Evolutionary conservation across 2,329 filamentous ascomycete species (phyloP).

Genomic region (Fusarium tupiense): DNA sequence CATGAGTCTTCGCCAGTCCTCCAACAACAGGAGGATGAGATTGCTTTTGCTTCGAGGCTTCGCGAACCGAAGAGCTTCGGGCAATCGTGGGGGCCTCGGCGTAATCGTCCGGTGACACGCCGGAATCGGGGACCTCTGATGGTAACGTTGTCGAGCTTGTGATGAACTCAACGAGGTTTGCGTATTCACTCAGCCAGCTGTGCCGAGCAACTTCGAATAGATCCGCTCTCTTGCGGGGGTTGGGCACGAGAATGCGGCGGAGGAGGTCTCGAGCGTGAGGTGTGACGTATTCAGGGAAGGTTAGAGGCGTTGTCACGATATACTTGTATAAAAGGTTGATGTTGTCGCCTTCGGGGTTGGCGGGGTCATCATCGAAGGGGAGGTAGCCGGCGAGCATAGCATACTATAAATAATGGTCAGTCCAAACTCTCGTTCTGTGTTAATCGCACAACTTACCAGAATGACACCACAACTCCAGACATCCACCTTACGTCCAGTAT

Average conservation of each 20-base stretch:
- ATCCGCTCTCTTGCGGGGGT: conserved; percentile 93
- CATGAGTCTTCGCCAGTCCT: conserved; percentile 77
- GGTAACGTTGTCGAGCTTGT: conserved; percentile 93
- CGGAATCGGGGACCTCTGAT: conserved; percentile 84
- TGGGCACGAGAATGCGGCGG: conserved; percentile 91
- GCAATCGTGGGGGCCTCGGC: conserved; percentile 70
- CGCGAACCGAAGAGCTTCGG: conserved; percentile 93
- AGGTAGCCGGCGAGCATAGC: conserved; percentile 98
- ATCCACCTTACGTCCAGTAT: conserved; percentile 97
- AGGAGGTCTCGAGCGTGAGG: conserved; percentile 94
- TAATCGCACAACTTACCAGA: conserved; percentile 70
- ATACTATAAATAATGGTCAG: conserved; percentile 69
- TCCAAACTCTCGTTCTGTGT: background rate
- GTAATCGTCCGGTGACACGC: conserved; percentile 67
- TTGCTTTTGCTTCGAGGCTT: conserved; percentile 77
- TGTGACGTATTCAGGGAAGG: conserved; percentile 98
- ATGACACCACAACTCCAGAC: conserved; percentile 99
- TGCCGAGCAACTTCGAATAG: conserved; percentile 97
- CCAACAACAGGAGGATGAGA: conserved; percentile 60
- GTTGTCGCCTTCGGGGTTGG: conserved; percentile 98
- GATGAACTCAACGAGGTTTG: conserved; percentile 96
- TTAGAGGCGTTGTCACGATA: conserved; percentile 95
- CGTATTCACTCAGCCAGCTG: conserved; percentile 97
- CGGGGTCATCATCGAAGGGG: conserved; percentile 97
- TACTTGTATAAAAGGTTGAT: conserved; percentile 99